Base-by-base conservation (phyloP, 2,329 filamentous ascomycete genomes). In the Ceratocystis cubensis region DNA sequence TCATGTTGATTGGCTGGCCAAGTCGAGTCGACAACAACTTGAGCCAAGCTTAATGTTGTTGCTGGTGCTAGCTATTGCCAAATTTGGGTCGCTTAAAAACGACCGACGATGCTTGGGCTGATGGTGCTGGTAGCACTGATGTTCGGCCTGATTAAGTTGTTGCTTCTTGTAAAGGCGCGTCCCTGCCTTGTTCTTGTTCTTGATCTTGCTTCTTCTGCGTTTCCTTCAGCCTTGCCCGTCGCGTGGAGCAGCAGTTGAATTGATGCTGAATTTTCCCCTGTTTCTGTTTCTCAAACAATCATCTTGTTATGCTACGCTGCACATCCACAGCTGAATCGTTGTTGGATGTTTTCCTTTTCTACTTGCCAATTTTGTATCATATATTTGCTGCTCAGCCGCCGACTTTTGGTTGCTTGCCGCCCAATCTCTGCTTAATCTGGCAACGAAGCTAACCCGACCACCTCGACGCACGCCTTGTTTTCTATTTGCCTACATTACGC, bases 41-140 rank as follows among this genome's bases (percentile, higher is more conserved):
- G 30, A 62, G n/a, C 59, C 30, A 63, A 63, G 44, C 61, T 61
- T 41, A 15, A 41, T 41, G 37, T 61, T 61, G 20, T 10, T 59
- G 22, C 30, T 59, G 50, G 10, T 53, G 22, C 48, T 53, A 6
- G 48, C 22, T 28, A 25, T 53, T 53, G 48, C 48, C 48, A 53
- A 28, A 53, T 53, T 13, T 53, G 48, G 48, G 25, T 53, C 48
- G 48, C 48, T 53, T 53, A 53, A 53, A 53, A 22, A 53, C 48
- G 20, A 53, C 48, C 48, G 48, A 53, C 22, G 48, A 53, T 53
- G 48, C 48, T 53, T 53, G 20, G 37, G 22, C 15, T 53, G 48
- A 5, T 41, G 37, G 37, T 41, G 37, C 37, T 41, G 37, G 37
- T 41, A 41, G 37, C 13, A 15, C 37, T 41, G 37, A 41, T 41